Percentiles rank a stretch among this genome's conserved stretches.
Conservation (phyloP, 2,329 filamentous ascomycete genomes). For the Celoporthe dispersa region DNA sequence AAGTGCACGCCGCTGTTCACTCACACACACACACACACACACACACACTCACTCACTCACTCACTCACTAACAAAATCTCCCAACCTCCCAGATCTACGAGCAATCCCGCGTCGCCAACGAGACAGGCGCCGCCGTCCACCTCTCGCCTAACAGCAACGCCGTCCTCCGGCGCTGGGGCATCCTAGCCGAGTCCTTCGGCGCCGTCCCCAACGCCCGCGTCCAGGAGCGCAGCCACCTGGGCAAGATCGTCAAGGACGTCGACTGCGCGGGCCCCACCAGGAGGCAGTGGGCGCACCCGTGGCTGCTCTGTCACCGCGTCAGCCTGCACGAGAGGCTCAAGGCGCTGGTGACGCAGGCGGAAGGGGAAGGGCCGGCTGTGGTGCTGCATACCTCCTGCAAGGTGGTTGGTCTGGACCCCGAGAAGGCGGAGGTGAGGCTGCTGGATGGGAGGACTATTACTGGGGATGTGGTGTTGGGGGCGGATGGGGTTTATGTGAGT, state of each 20-base stretch:
- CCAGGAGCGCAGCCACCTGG: conserved; percentile 32
- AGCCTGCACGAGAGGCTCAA: conserved; percentile 58
- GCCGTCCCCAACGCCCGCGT: conserved; percentile 38
- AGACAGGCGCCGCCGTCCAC: conserved; percentile 66
- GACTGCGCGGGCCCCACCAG: conserved; percentile 44
- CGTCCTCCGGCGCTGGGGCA: conserved; percentile 50
- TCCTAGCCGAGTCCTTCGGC: conserved; percentile 44
- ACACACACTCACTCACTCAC: neutral
- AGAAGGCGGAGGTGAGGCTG: conserved; percentile 46
- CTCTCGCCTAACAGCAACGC: conserved; percentile 65
- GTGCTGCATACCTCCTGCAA: conserved; percentile 45
- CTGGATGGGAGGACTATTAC: conserved; percentile 46
- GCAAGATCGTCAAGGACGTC: conserved; percentile 34
- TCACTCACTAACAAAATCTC: neutral
- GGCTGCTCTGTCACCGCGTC: conserved; percentile 59
- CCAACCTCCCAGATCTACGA: conserved; percentile 52
- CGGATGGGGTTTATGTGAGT: conserved; percentile 54
- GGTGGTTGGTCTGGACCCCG: conserved; percentile 48
- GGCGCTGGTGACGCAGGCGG: conserved; percentile 44
- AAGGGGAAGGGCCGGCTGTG: conserved; percentile 41
- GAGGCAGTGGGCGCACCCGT: conserved; percentile 53
- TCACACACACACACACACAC: too few species aligned
- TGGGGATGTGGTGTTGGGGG: conserved; percentile 57
- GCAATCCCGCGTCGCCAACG: conserved; percentile 58
- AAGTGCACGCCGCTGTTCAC: too few species aligned